Evolutionary conservation across 2,329 filamentous ascomycete genomes (phyloP), one percentile per base, ranked within the genome.

Genomic region (Thermomyces lanuginosus): DNA sequence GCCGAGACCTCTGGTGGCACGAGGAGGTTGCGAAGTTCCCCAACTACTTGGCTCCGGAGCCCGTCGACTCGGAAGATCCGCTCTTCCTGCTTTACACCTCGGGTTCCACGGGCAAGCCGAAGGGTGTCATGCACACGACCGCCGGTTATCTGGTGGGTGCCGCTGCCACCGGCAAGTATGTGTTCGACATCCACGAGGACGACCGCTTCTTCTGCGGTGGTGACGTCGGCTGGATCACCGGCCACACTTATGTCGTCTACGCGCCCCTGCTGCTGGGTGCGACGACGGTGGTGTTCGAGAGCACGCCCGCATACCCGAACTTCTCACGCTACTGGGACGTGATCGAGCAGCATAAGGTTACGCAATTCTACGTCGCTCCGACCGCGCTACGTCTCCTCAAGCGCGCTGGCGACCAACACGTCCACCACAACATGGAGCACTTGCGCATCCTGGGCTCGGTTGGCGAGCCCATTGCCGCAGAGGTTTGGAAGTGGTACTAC

Each of bases 401-500:
- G 72, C 81, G 89, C 40, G 89, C 89, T 16, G 89, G 89, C 34
- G 76, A 95, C 50, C 70, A 95, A 49, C 81, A 89, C 49, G 82
- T 95, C 44, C 80, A 82, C 60, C 72, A 77, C 46, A 63, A 82
- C 49, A 89, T 98, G 80, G 76, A 80, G 58, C 71, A 81, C 44
- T 68, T 98, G 36, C 72, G 89, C 49, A 76, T 95, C 4, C 64
- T 98, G 11, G 89, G 86, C 33, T 92, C 86, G 10, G 89, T 98
- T 32, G 89, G 89, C 41, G 89, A 98, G 62, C 89, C 89, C 20
- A 98, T 98, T 45, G 86, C 89, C 10, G 81, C 86, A 12, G 89
- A 98, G 56, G 79, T 98, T 33, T 98, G 89, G 89, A 95, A 95
- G 61, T 98, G 89, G 89, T 98, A 95, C 61, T 86, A 83, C 52